Conservation (phyloP, 2,329 filamentous ascomycete species). For the Colletotrichum sp. region DNA sequence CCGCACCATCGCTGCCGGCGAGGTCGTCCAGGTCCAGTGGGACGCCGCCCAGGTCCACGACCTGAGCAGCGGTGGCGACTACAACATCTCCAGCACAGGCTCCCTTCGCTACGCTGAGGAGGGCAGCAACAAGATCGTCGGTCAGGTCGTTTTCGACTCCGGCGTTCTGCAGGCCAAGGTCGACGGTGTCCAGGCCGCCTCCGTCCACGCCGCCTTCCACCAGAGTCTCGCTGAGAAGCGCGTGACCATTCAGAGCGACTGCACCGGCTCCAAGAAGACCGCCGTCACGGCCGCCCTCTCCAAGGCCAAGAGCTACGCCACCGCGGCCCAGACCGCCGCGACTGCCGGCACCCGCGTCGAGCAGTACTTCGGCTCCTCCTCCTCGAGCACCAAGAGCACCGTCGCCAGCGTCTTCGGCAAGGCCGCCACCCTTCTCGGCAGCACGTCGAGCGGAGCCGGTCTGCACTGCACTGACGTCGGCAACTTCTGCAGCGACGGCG, state of each 20-base stretch:
- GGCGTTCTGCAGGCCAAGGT: slow-evolving; percentile 61
- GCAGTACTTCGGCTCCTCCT: slow-evolving; percentile 64
- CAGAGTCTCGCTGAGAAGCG: slow-evolving; percentile 52
- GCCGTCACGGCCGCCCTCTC: slow-evolving; percentile 50
- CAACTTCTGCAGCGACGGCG: slow-evolving; percentile 49
- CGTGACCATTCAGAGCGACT: not conserved
- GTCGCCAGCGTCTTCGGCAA: slow-evolving; percentile 50
- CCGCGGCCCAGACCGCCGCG: slow-evolving; percentile 48
- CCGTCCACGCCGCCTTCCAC: slow-evolving; percentile 47
- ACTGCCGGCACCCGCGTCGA: slow-evolving; percentile 43
- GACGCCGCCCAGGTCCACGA: slow-evolving; percentile 57
- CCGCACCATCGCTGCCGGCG: slow-evolving; percentile 43
- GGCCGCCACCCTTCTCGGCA: slow-evolving; percentile 51
- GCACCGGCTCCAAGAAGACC: not conserved
- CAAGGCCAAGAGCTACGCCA: slow-evolving; percentile 56
- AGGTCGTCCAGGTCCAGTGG: slow-evolving; percentile 52
- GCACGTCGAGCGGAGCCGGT: slow-evolving; percentile 45
- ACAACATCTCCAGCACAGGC: slow-evolving; percentile 57
- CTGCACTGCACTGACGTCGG: slow-evolving; percentile 57
- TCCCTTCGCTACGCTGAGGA: slow-evolving; percentile 54
- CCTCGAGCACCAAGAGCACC: slow-evolving; percentile 37
- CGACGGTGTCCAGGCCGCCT: slow-evolving; percentile 55
- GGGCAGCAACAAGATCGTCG: slow-evolving; percentile 52
- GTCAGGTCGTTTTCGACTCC: slow-evolving; percentile 55
- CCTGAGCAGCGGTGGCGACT: slow-evolving; percentile 47